Base-by-base conservation (phyloP, 2,329 filamentous ascomycete genomes). In the Penicillium sp. region DNA sequence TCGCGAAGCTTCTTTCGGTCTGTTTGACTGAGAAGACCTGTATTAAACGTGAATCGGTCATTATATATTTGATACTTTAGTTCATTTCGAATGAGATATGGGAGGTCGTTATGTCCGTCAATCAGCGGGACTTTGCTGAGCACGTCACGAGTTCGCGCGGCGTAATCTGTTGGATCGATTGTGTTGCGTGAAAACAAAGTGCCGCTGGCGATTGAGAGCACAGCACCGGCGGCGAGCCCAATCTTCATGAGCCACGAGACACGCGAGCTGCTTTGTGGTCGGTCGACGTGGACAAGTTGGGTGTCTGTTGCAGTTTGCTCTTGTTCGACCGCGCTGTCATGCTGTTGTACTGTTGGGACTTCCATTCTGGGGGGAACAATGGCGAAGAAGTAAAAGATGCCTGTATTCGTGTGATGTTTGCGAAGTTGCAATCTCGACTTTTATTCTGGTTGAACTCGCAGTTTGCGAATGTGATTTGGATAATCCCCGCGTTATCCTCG, bases 81-180 rank as follows among this genome's bases (percentile, higher is more conserved):
- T n/a, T 19, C 8, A 45, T 45, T 26, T 6, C 56, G 47, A 3
- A 31, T 30, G 5, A 41, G 48, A 13, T 58, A 31, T 9, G 56
- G 56, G 15, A 58, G 47, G 48, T 58, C 56, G 26, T 58, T 58
- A 5, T 58, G 56, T 4, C 56, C 56, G 29, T 58, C 56, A 2
- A 58, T 58, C 1, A 58, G 15, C 4, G 56, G 56, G 5, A 31
- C 26, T 3, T 47, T 58, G 8, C 35, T 11, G 19, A 58, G 56
- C 31, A 58, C 47, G 56, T 47, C 45, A 7, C 23, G n/a, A 9
- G 45, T 47, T 21, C 45, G 45, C n/a, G 45, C 45, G 7, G 7
- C n/a, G n/a, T 47, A 47, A n/a, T 47, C 45, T n/a, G 45, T 47
- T 15, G 45, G 45, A 11, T 47, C 45, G n/a, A 47, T 47, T 47